These are phyloP conservation scores for Fomes fomentarius DNA, from an alignment of 1,284 basidiomycete genomes.

Conservation along the genomic window DNA sequence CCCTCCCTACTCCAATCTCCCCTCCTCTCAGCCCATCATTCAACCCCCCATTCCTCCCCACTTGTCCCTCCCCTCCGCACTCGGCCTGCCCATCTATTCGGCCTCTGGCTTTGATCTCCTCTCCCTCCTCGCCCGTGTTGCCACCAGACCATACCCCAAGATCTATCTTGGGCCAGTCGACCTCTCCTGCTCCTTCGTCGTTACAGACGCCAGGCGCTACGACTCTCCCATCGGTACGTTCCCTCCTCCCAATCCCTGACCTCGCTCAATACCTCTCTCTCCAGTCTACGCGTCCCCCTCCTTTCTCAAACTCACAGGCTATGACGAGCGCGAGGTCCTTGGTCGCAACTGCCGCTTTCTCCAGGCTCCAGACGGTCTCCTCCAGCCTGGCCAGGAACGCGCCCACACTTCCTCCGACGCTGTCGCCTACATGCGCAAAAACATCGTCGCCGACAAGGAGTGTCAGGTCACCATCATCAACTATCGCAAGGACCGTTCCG, in stretches of 20 bases:
- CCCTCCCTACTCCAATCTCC: constrained; percentile 5
- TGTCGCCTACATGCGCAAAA: constrained; percentile 70
- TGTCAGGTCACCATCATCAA: constrained; percentile 89
- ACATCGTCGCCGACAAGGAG: constrained; percentile 76
- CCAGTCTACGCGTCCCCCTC: constrained; percentile 81
- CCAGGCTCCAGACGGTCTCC: constrained; percentile 73
- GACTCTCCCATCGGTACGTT: constrained; percentile 70
- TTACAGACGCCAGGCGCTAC: constrained; percentile 80
- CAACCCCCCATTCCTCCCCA: constrained; percentile 5
- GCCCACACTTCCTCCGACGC: constrained; percentile 71
- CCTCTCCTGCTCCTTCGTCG: constrained; percentile 86
- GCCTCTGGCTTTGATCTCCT: constrained; percentile 90
- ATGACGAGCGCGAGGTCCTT: constrained; percentile 77
- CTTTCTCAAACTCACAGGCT: constrained; percentile 86
- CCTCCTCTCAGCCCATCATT: background rate
- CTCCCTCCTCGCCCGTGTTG: constrained; percentile 79
- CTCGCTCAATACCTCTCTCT: background rate
- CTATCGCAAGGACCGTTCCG: constrained; percentile 83
- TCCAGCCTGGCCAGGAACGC: constrained; percentile 68
- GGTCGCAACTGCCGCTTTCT: constrained; percentile 91
- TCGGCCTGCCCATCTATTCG: constrained; percentile 73
- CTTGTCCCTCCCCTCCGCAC: constrained; percentile 27
- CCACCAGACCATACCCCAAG: constrained; percentile 73
- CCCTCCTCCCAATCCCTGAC: background rate
- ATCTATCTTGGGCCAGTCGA: constrained; percentile 90